A percentile compares a stretch with the other conserved stretches of the same genome.
phyloP scores from a whole-genome alignment of 2,329 filamentous ascomycete species.

The Xenoacremonium recifei region DNA sequence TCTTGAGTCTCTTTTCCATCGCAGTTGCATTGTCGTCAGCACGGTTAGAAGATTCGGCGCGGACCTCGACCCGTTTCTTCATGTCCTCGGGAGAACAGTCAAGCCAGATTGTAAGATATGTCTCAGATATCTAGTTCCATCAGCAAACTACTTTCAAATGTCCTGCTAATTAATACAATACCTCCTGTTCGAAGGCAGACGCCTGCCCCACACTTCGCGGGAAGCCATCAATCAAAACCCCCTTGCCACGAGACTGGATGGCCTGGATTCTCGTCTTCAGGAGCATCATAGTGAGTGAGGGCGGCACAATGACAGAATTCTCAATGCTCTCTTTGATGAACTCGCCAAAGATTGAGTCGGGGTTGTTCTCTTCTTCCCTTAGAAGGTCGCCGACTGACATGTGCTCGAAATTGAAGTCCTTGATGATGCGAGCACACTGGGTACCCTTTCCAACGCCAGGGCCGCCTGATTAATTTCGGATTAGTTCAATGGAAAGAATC shows the following conservation, averaged over 20 bases:
- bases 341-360: conserved; percentile 8
- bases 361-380: conserved; percentile 7
- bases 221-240: conserved; percentile 9
- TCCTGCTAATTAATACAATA: background rate
- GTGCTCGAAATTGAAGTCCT: conserved; percentile 8
- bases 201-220: conserved; percentile 7
- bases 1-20: background rate
- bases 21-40: background rate
- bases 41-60: background rate
- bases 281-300: conserved; percentile 6
- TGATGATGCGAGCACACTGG: background rate
- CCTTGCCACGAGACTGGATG: conserved; percentile 5
- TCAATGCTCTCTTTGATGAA: conserved; percentile 9
- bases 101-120: conserved; percentile 7
- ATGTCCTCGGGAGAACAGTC: conserved; percentile 1
- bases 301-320: conserved; percentile 4
- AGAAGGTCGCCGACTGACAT: conserved; percentile 7
- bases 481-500: background rate
- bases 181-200: conserved; percentile 11
- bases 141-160: background rate
- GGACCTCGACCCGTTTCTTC: conserved; percentile 1
- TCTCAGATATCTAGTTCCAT: conserved; percentile 2
- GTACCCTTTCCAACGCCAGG: background rate
- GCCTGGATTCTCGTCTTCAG: conserved; percentile 9
- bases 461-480: conserved; percentile 5